Base-by-base conservation (phyloP, 495 filamentous ascomycete species). In the Penicillium taxi region DNA sequence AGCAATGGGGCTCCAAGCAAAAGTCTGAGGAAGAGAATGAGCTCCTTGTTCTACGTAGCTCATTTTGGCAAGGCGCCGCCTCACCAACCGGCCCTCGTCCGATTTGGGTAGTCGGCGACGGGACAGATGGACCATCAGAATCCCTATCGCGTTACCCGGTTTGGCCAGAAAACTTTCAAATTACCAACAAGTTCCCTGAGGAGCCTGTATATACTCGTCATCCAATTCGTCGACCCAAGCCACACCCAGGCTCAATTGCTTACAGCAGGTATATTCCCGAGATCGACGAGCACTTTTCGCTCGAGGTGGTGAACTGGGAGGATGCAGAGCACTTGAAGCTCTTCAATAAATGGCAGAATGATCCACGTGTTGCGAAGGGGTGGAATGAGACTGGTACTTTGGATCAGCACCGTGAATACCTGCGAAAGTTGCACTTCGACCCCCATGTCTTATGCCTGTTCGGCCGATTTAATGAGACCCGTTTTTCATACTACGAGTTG, bases 241-340 rank as follows among this genome's bases (percentile, higher is more conserved):
- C 79, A 4, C 44, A 52, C 11, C 76, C 78, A 0, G 77, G 77
- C 8, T 71, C 70, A 0, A 67, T 80, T 15, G 64, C 74, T 33
- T 84, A 82, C 64, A 79, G 75, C 51, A 74, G 80, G 15, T 84
- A 74, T 45, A 78, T 82, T 44, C 77, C 80, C 14, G 73, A 82
- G 42, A 61, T 84, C 12, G 55, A 72, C 27, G 75, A 82, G 61
- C 73, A 71, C 39, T 84, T 82, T 45, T 78, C 74, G 26, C 74
- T 84, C 52, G 67, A 75, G 16, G 77, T 73, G 13, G 64, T 84
- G 0, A 71, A 84, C 44, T 72, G 65, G 56, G 33, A 63, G 35
- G 55, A 77, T 42, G 37, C 45, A 0, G 63, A 67, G 38, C 79
- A 84, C 40, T 50, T 82, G 34, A 52, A 59, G 21, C 61, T 80